phyloP scores from a whole-genome alignment of 257 asterid species.

The Gentiana dahurica region DNA sequence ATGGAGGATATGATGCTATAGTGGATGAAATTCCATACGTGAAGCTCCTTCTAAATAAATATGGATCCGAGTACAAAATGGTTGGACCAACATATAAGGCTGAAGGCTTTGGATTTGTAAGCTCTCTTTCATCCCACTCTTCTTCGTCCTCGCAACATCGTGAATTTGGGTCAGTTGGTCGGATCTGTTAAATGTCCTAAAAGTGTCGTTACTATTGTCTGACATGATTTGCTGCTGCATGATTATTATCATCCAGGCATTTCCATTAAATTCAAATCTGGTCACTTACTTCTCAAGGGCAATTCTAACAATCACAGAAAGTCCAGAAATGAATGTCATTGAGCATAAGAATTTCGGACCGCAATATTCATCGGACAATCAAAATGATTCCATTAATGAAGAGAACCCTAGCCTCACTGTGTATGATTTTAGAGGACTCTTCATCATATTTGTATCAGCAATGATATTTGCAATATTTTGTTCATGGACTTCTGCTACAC shows the following conservation, averaged over 20 bases:
- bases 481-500: conserved; percentile 15
- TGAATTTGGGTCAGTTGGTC: too few species aligned
- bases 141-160: too few species aligned
- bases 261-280: conserved; percentile 24
- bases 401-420: conserved; percentile 30
- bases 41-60: too few species aligned
- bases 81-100: too few species aligned
- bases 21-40: too few species aligned
- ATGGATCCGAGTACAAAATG: too few species aligned
- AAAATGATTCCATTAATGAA: conserved; percentile 35
- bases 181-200: too few species aligned
- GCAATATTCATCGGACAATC: conserved; percentile 32
- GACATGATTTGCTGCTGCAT: too few species aligned
- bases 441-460: conserved; percentile 34
- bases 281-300: conserved; percentile 34
- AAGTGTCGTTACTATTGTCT: too few species aligned
- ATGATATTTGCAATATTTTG: conserved; percentile 27
- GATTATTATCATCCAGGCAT: conserved; percentile 25
- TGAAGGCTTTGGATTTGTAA: too few species aligned
- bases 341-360: conserved; percentile 36
- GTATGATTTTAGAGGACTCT: conserved; percentile 41
- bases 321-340: conserved; percentile 17
- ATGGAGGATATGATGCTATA: too few species aligned
- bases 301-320: conserved; percentile 32
- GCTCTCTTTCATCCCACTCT: too few species aligned